Evolutionary conservation across 2,329 filamentous ascomycete genomes (phyloP).

Genomic region (Alternaria ventricosa): DNA sequence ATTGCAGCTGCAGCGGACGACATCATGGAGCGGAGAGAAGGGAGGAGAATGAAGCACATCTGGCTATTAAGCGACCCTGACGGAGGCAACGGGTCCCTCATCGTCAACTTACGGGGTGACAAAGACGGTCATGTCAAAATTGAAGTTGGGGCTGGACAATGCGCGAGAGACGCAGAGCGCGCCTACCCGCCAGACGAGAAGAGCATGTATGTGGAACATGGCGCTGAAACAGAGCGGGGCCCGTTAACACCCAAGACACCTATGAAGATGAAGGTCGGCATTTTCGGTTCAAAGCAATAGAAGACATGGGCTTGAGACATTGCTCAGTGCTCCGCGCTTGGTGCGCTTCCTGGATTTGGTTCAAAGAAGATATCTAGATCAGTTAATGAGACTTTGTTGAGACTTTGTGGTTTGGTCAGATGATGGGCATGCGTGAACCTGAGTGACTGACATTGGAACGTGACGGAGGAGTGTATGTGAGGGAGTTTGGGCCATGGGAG

Average conservation of each 20-base stretch:
- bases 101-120: slow-evolving; percentile 28
- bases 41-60: slow-evolving; percentile 22
- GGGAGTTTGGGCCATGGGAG: background rate
- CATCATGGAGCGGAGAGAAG: slow-evolving; percentile 16
- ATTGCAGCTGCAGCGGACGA: slow-evolving; percentile 29
- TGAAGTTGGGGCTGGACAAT: slow-evolving; percentile 11
- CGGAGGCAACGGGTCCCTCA: slow-evolving; percentile 30
- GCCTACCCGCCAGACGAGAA: background rate
- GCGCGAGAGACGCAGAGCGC: background rate
- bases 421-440: background rate
- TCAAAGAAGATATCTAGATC: background rate
- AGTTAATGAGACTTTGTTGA: background rate
- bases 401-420: background rate
- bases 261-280: slow-evolving; percentile 7
- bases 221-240: background rate
- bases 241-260: slow-evolving; percentile 1
- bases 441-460: background rate
- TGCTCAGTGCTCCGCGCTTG: background rate
- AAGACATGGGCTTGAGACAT: background rate
- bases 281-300: slow-evolving; percentile 3
- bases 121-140: slow-evolving; percentile 29
- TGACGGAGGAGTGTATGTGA: background rate
- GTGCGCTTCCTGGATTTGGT: background rate
- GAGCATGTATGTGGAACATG: slow-evolving; percentile 1
- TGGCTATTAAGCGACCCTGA: slow-evolving; percentile 35